Conservation (phyloP, 306 rosid species). For the Ormosia emarginata region DNA sequence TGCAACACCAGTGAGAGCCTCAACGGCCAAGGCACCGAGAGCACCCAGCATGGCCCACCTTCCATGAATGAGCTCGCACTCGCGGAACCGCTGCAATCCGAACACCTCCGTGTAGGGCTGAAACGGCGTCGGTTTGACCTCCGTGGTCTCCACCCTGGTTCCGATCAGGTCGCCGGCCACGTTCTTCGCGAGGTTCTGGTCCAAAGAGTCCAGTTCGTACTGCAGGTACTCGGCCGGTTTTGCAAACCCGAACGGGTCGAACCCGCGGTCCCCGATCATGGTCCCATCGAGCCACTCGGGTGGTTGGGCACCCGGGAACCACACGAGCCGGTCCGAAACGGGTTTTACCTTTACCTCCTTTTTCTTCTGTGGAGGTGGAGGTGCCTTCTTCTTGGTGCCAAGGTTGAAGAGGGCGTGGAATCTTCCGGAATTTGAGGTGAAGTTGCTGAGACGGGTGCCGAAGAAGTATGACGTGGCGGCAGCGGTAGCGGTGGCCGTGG, state of each 20-base stretch:
- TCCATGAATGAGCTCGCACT: constrained; percentile 79
- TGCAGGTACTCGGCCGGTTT: constrained; percentile 76
- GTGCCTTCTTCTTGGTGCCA: constrained; percentile 26
- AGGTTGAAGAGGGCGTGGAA: constrained; percentile 47
- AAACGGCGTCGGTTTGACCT: constrained; percentile 64
- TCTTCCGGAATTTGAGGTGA: constrained; percentile 16
- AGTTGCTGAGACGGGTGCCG: constrained; percentile 37
- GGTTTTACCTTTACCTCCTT: not conserved
- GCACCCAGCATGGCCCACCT: constrained; percentile 86
- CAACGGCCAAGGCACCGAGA: constrained; percentile 79
- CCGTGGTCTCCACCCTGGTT: constrained; percentile 42
- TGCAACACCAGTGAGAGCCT: constrained; percentile 67
- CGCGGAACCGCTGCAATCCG: constrained; percentile 77
- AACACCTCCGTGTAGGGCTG: constrained; percentile 83
- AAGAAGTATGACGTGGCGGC: constrained; percentile 57
- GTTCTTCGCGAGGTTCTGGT: constrained; percentile 84
- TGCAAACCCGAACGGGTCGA: constrained; percentile 61
- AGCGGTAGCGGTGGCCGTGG: constrained; percentile 42
- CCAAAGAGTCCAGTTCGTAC: constrained; percentile 65
- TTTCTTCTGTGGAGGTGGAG: constrained; percentile 38
- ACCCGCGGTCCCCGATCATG: constrained; percentile 65
- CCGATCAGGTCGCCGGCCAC: constrained; percentile 58
- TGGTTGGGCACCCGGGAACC: constrained; percentile 56
- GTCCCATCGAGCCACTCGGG: constrained; percentile 83
- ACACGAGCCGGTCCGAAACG: constrained; percentile 41